phyloP scores from a whole-genome alignment of 108 stramenopile species.

The Cyclotella choctawhatcheeana region DNA sequence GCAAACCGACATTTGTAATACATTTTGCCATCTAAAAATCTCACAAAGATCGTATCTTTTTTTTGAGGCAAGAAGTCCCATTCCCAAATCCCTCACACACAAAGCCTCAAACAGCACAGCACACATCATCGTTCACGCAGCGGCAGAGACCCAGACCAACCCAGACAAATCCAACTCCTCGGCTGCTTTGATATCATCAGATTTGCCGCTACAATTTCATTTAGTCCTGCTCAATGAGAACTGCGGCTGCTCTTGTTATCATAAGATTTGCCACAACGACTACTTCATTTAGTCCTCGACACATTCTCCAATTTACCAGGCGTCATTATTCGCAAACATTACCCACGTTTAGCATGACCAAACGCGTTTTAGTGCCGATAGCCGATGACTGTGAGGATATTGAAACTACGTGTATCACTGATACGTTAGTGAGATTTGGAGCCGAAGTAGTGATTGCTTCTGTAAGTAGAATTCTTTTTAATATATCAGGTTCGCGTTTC shows the following conservation, averaged over 20 bases:
- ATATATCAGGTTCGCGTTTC: no score
- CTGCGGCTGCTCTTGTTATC: no score
- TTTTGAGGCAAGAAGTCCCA: no score
- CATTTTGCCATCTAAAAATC: no score
- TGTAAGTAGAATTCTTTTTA: no score
- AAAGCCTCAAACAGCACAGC: no score
- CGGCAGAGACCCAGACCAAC: neutral
- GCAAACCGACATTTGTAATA: no score
- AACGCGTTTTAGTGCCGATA: slow-evolving; percentile 94
- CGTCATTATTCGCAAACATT: slow-evolving; percentile 9
- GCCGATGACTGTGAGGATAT: slow-evolving; percentile 97
- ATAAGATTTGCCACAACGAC: slow-evolving; percentile 3
- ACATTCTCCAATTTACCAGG: slow-evolving; percentile 1
- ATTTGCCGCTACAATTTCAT: slow-evolving; percentile 17
- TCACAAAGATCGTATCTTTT: no score
- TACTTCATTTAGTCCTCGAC: slow-evolving; percentile 17
- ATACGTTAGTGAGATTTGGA: slow-evolving; percentile 91
- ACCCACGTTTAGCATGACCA: slow-evolving; percentile 45
- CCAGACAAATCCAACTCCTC: slow-evolving; percentile 1
- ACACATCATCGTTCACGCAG: neutral
- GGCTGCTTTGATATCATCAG: neutral
- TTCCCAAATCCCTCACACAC: no score
- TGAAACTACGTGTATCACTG: slow-evolving; percentile 95
- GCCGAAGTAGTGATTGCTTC: slow-evolving; percentile 91
- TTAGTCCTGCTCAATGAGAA: no score